phyloP scores from a whole-genome alignment of 495 filamentous ascomycete genomes.

The Xanthoparmelia taractica region DNA sequence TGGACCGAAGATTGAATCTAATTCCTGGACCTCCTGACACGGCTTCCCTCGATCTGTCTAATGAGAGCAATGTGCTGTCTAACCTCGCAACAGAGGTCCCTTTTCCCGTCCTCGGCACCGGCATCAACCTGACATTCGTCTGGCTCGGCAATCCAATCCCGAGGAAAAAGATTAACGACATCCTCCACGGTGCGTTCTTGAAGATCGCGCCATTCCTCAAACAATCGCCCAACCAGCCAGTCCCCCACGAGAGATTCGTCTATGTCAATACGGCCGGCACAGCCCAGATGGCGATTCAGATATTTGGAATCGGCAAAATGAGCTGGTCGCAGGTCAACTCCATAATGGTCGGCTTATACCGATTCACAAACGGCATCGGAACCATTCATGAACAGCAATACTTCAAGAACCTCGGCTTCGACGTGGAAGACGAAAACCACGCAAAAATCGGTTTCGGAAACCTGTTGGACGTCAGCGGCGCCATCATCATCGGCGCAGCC shows the following conservation, averaged over 20 bases:
- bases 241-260: not conserved
- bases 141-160: not conserved
- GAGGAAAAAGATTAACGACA: not conserved
- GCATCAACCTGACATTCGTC: not conserved
- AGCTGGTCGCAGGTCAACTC: not conserved
- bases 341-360: not conserved
- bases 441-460: not conserved
- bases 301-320: not conserved
- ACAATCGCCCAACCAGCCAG: not conserved
- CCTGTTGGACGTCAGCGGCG: not conserved
- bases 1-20: not conserved
- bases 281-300: not conserved
- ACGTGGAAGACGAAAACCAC: not conserved
- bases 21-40: not conserved
- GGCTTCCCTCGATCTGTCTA: not conserved
- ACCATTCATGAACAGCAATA: not conserved
- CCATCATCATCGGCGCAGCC: not conserved
- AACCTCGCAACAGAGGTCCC: not conserved
- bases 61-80: not conserved
- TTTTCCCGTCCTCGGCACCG: not conserved
- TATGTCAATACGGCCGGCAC: not conserved
- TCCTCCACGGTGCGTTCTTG: not conserved
- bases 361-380: not conserved
- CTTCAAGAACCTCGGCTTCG: not conserved
- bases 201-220: not conserved